Evolutionary conservation across 495 filamentous ascomycete genomes (phyloP), one percentile per base, ranked within the genome.

Genomic region (Aspergillus carlsbadensis): DNA sequence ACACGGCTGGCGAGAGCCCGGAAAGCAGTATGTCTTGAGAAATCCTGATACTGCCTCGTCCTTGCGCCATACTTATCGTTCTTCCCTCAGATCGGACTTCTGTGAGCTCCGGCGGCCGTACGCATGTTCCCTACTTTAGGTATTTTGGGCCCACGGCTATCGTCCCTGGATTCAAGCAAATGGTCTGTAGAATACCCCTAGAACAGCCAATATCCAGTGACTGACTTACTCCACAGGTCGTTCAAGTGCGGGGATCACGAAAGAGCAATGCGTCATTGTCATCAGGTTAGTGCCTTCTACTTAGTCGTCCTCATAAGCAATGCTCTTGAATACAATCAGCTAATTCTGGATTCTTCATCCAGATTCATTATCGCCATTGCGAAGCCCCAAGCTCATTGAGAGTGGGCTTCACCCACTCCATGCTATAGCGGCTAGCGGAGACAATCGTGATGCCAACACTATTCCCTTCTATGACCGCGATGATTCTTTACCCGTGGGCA

Each of bases 91-190:
- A 64, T 54, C 70, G 73, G 14, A 75, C 73, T n/a, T 75, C 73
- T 34, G 24, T 76, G 31, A 73, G 72, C 64, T 72, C 72, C 20
- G 59, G 56, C 10, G 64, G 63, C 48, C 69, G 85, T 75, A 75
- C 87, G 58, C 87, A 89, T 50, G 87, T 93, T 52, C 90, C 90
- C 2, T 95, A 91, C 66, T 95, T 93, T 67, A 76, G 90, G 41
- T 95, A 92, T 65, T 92, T 93, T 65, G 90, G 90, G 0, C 89
- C 89, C 1, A 95, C 90, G 2, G 90, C 90, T 54, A 95, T 95
- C 61, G 88, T 92, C 34, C 90, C 90, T 2, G 90, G 90, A n/a
- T 93, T 90, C 70, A 95, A 93, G 69, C 88, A 92, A 65, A 92
- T 93, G 87, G 87, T 94, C 56, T 3, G 60, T 22, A 37, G n/a